Evolutionary conservation across 208 protist genomes (phyloP).

Genomic region (Giardia duodenalis): DNA sequence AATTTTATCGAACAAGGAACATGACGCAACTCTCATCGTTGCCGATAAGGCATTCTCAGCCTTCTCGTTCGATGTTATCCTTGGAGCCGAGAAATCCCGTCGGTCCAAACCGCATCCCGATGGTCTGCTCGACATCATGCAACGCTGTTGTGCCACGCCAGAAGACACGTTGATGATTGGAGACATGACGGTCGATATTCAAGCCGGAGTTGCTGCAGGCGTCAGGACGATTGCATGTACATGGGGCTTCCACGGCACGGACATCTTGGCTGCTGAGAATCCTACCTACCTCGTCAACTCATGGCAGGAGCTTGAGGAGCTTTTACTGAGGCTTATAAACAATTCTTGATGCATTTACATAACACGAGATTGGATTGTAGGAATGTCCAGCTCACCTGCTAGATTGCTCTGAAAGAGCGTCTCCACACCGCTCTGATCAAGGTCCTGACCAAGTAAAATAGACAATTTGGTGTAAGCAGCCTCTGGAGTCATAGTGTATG

Average conservation of each 20-base stretch:
- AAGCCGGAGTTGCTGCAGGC: neutral
- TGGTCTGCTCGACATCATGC: neutral
- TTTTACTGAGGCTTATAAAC: neutral
- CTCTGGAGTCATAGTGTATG: constrained; percentile 21
- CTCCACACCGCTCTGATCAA: neutral
- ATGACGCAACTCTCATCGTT: neutral
- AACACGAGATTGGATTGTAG: too few species aligned
- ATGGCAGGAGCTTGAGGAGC: neutral
- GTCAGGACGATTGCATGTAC: neutral
- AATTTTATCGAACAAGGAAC: neutral
- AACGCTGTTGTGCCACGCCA: neutral
- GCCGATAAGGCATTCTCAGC: neutral
- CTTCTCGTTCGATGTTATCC: neutral
- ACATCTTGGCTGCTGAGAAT: neutral
- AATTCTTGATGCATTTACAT: neutral
- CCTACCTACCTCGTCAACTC: neutral
- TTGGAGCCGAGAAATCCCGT: neutral
- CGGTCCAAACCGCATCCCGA: neutral
- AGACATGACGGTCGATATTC: neutral
- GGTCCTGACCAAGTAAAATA: neutral
- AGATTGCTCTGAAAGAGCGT: neutral
- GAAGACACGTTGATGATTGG: neutral
- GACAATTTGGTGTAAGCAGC: constrained; percentile 33
- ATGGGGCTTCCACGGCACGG: neutral
- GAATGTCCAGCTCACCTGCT: neutral